A percentile compares a stretch with the other conserved stretches of the same genome.
These are phyloP conservation scores for Eucalyptus paniculata DNA, from an alignment of 345 rosid genomes.

Conservation along the genomic window DNA sequence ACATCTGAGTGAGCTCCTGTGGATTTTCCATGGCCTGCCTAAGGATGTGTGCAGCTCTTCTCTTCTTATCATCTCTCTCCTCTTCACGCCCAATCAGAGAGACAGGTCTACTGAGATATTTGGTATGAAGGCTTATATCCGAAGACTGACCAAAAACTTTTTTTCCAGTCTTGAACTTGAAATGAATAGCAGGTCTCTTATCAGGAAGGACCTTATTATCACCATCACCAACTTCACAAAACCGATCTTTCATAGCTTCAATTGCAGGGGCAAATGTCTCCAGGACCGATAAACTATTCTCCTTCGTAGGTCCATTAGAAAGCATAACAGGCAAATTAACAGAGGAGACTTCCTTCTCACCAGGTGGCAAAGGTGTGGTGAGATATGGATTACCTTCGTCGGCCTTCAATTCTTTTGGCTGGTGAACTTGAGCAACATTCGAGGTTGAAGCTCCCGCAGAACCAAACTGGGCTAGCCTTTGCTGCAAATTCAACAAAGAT, in stretches of 20 bases:
- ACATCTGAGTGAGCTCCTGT: constrained; percentile 82
- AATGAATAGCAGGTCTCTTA: constrained; percentile 37
- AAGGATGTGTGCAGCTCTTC: constrained; percentile 88
- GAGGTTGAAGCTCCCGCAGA: constrained; percentile 33
- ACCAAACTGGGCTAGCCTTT: constrained; percentile 47
- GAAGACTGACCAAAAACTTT: constrained; percentile 51
- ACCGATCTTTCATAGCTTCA: constrained; percentile 49
- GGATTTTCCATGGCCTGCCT: constrained; percentile 83
- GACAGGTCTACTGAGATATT: constrained; percentile 24
- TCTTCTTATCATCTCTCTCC: constrained; percentile 92
- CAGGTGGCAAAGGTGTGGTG: constrained; percentile 26
- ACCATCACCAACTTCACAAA: constrained; percentile 26
- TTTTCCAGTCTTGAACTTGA: constrained; percentile 54
- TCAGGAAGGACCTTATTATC: constrained; percentile 32
- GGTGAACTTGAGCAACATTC: neutral
- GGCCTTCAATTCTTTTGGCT: constrained; percentile 7
- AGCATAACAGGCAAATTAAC: constrained; percentile 24
- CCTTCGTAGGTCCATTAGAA: constrained; percentile 2
- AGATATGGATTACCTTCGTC: constrained; percentile 15
- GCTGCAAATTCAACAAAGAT: constrained; percentile 83
- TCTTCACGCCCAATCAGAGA: constrained; percentile 46
- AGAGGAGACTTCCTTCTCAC: constrained; percentile 33
- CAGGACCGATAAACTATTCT: constrained; percentile 34
- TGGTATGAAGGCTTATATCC: constrained; percentile 45
- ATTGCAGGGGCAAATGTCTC: constrained; percentile 82